phyloP scores from a whole-genome alignment of 768 basidiomycete genomes.

The Tremella fuciformis region DNA sequence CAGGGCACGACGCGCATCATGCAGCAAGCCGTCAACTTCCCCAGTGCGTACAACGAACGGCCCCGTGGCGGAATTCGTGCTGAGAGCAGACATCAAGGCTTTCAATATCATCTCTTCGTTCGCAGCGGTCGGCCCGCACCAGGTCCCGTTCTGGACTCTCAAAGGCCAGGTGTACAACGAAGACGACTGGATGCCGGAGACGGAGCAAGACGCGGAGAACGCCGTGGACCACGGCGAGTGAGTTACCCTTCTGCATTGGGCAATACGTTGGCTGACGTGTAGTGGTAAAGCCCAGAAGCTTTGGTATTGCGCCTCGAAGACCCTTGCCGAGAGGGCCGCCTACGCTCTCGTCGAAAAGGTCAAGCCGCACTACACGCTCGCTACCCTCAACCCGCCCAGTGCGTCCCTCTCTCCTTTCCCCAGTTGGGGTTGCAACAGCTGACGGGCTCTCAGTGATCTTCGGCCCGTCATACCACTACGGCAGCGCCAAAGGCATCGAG shows the following conservation, averaged over 20 bases:
- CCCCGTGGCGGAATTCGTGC: not conserved
- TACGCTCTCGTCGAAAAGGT: not conserved
- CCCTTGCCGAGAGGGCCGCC: constrained; percentile 37
- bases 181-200: constrained; percentile 38
- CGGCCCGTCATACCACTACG: constrained; percentile 29
- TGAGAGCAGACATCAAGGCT: constrained; percentile 25
- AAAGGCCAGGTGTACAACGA: constrained; percentile 34
- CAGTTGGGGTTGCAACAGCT: too few relatives aligned
- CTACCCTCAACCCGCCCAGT: not conserved
- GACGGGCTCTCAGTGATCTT: constrained; percentile 22
- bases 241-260: constrained; percentile 5
- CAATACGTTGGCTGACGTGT: not conserved
- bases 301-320: constrained; percentile 46
- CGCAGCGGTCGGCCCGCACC: constrained; percentile 26
- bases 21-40: constrained; percentile 32
- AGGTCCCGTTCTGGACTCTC: constrained; percentile 21
- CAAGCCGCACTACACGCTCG: not conserved
- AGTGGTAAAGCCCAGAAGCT: not conserved
- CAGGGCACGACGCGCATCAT: constrained; percentile 37
- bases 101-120: constrained; percentile 30
- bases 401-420: not conserved
- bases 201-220: constrained; percentile 31
- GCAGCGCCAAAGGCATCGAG: constrained; percentile 8
- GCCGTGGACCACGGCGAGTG: constrained; percentile 19
- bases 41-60: constrained; percentile 15